A percentile compares a stretch with the other conserved stretches of the same genome.
Evolutionary conservation across 805 yeast genomes (phyloP).

Genomic region (Lachancea dasiensis): DNA sequence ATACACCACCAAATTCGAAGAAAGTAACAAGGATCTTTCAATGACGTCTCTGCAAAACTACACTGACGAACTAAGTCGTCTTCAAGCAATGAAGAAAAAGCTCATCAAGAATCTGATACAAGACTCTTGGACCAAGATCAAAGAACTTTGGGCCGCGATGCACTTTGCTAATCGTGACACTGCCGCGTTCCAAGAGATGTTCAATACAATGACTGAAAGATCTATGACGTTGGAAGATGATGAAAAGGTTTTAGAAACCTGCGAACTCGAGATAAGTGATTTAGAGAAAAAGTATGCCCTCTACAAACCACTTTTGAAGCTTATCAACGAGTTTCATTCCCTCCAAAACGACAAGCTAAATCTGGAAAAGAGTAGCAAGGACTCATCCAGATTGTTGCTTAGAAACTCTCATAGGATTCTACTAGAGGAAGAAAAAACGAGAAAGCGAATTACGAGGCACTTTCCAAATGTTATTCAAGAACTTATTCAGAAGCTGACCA

Average conservation of each 20-base stretch:
- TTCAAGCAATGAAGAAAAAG: slow-evolving; percentile 54
- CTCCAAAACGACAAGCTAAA: slow-evolving; percentile 54
- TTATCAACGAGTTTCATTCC: slow-evolving; percentile 50
- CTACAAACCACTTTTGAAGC: slow-evolving; percentile 48
- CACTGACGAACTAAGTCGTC: slow-evolving; percentile 48
- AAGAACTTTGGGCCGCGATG: slow-evolving; percentile 55
- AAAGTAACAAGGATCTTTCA: slow-evolving; percentile 42
- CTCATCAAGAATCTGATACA: slow-evolving; percentile 62
- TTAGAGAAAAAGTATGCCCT: slow-evolving; percentile 46
- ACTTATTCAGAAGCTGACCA: slow-evolving; percentile 41
- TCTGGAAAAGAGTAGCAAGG: slow-evolving; percentile 65
- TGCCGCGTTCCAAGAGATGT: slow-evolving; percentile 38
- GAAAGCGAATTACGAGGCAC: slow-evolving; percentile 60
- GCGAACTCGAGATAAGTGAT: slow-evolving; percentile 54
- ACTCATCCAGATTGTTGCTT: slow-evolving; percentile 70
- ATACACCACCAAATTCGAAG: slow-evolving; percentile 37
- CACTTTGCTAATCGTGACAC: slow-evolving; percentile 52
- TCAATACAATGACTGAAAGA: slow-evolving; percentile 12
- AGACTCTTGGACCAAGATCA: slow-evolving; percentile 55
- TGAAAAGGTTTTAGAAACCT: slow-evolving; percentile 55
- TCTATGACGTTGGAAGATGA: slow-evolving; percentile 36
- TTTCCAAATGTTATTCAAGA: slow-evolving; percentile 58
- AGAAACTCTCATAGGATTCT: slow-evolving; percentile 74
- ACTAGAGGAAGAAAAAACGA: slow-evolving; percentile 68
- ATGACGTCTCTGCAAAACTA: slow-evolving; percentile 44